Evolutionary conservation across 257 asterid species (phyloP).

Genomic region (Leptodermis oblonga): DNA sequence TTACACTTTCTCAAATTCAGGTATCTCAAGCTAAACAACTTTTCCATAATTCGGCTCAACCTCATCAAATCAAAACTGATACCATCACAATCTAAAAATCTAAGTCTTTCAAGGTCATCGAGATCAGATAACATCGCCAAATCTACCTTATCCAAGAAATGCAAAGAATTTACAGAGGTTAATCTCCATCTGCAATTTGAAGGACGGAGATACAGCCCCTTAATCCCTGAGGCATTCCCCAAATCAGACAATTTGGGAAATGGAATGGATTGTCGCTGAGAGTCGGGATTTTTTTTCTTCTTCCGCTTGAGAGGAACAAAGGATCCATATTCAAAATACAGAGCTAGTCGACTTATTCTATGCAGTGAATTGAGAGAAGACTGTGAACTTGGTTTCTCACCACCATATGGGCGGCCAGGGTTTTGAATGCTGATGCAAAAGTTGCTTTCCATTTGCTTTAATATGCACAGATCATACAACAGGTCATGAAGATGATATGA

Average conservation of each 20-base stretch:
- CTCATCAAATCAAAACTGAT: not conserved
- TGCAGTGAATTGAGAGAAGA: not conserved
- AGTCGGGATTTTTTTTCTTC: not conserved
- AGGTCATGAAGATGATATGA: not conserved
- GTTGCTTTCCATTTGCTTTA: not conserved
- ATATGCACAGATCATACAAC: not conserved
- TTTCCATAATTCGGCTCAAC: not conserved
- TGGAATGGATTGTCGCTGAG: not conserved
- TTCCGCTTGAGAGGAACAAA: not conserved
- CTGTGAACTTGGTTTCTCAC: not conserved
- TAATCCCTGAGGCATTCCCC: not conserved
- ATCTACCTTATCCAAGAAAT: not conserved
- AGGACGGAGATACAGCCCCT: not conserved
- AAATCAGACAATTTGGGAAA: too few relatives aligned
- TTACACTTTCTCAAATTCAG: not conserved
- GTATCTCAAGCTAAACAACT: not conserved
- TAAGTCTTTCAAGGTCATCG: not conserved
- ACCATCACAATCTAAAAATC: not conserved
- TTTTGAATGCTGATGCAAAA: too few relatives aligned
- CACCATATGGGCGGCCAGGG: too few relatives aligned
- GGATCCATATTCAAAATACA: not conserved
- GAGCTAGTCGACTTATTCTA: not conserved
- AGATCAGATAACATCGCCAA: not conserved
- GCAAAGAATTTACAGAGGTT: not conserved
- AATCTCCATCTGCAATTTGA: not conserved